Evolutionary conservation across 75 land plant species (phyloP).

Genomic region (Cryptomeria japonica): DNA sequence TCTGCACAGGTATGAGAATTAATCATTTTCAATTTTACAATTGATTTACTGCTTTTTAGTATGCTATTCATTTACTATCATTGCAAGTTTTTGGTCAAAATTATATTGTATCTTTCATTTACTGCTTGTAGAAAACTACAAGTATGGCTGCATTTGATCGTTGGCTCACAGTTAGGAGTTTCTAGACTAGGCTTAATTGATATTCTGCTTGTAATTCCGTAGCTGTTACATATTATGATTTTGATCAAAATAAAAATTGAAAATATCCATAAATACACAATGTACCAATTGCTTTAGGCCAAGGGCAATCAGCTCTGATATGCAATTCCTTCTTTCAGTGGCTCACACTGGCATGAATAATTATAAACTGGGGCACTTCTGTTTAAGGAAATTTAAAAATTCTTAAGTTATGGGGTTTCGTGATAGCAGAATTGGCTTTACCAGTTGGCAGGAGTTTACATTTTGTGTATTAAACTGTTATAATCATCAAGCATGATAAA

Average conservation of each 20-base stretch:
- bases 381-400: not conserved
- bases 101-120: not conserved
- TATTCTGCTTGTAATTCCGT: not conserved
- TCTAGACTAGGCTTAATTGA: not conserved
- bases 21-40: not conserved
- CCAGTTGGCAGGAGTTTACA: not conserved
- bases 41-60: not conserved
- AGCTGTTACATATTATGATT: not conserved
- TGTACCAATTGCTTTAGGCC: not conserved
- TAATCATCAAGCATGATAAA: too few species aligned
- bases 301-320: not conserved
- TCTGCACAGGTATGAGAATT: constrained; percentile 52
- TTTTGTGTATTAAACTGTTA: not conserved
- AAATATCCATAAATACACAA: not conserved
- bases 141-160: not conserved
- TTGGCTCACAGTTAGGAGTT: not conserved
- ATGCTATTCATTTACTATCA: not conserved
- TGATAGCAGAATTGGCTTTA: not conserved
- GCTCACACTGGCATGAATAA: not conserved
- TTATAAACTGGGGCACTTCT: not conserved
- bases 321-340: not conserved
- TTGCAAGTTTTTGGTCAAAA: not conserved
- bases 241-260: not conserved
- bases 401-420: not conserved
- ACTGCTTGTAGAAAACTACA: not conserved